These are phyloP conservation scores for Trichoderma lentiforme DNA, from an alignment of 2,329 filamentous ascomycete species.

Conservation along the genomic window DNA sequence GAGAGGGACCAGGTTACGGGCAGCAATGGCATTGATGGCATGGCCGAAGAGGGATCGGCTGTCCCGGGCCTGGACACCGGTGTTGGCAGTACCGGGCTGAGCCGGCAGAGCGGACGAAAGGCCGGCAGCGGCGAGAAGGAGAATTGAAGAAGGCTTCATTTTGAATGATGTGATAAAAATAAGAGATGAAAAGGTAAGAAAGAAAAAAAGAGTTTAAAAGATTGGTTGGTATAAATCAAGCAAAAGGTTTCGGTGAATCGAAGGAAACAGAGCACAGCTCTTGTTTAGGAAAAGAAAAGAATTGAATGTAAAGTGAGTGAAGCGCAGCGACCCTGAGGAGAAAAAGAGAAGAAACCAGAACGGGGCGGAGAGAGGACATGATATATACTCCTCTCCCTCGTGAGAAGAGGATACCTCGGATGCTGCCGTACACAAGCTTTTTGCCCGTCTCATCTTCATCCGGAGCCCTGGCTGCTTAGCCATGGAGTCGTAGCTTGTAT, in stretches of 20 bases:
- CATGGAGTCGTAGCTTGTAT: neutral
- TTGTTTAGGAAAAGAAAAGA: conserved; percentile 23
- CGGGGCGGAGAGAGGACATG: neutral
- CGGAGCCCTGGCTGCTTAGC: neutral
- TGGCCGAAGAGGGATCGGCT: neutral
- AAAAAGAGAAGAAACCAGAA: conserved; percentile 4
- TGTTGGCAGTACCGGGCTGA: neutral
- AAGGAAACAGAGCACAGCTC: conserved; percentile 32
- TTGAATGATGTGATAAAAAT: conserved; percentile 2
- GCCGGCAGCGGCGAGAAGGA: conserved; percentile 29
- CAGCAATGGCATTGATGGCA: neutral
- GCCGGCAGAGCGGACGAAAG: conserved; percentile 31
- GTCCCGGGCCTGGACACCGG: neutral
- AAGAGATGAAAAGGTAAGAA: conserved; percentile 3
- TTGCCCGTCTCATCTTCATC: neutral
- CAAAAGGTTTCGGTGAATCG: conserved; percentile 12
- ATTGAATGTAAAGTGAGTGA: conserved; percentile 15
- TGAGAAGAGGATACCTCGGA: conserved; percentile 1
- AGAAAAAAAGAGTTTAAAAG: neutral
- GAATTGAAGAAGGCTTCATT: conserved; percentile 30
- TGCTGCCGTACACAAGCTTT: conserved; percentile 5
- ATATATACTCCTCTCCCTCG: neutral
- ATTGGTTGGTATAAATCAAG: conserved; percentile 4
- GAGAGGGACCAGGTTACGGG: neutral
- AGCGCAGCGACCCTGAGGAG: conserved; percentile 17